Evolutionary conservation across 2,329 filamentous ascomycete genomes (phyloP).

Genomic region (Trichoderma aggressivum): DNA sequence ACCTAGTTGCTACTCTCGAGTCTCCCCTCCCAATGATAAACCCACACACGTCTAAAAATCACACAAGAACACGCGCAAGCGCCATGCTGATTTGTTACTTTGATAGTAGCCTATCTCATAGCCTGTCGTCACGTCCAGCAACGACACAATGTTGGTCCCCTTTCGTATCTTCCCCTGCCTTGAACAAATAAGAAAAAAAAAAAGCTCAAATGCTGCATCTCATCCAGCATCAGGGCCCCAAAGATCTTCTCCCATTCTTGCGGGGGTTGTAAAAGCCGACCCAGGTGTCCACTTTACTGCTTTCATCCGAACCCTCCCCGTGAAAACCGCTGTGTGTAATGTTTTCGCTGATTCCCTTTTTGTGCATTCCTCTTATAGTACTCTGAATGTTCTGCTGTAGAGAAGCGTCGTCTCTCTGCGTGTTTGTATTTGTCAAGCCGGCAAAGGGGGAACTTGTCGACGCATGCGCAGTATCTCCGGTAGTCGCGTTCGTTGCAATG

Average conservation of each 20-base stretch:
- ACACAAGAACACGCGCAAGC: constrained; percentile 10
- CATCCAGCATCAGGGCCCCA: constrained; percentile 6
- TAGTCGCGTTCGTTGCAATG: not conserved
- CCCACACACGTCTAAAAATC: constrained; percentile 6
- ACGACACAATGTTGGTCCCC: not conserved
- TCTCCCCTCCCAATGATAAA: not conserved
- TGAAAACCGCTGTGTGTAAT: not conserved
- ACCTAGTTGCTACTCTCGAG: constrained; percentile 15
- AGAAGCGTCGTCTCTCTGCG: not conserved
- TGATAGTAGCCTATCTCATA: not conserved
- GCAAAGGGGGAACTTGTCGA: not conserved
- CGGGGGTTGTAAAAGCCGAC: constrained; percentile 19
- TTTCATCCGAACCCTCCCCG: not conserved
- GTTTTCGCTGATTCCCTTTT: constrained; percentile 15
- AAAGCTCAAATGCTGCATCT: not conserved
- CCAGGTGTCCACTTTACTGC: constrained; percentile 20
- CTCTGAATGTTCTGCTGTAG: not conserved
- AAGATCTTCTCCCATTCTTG: not conserved
- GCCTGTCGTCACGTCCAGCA: not conserved
- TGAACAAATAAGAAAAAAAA: not conserved
- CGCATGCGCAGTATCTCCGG: not conserved
- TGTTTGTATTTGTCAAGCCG: not conserved
- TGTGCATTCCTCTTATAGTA: not conserved
- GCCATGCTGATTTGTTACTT: constrained; percentile 7
- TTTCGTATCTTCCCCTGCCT: not conserved